phyloP scores from a whole-genome alignment of 2,329 filamentous ascomycete genomes.

The Ceratocystis variospora region DNA sequence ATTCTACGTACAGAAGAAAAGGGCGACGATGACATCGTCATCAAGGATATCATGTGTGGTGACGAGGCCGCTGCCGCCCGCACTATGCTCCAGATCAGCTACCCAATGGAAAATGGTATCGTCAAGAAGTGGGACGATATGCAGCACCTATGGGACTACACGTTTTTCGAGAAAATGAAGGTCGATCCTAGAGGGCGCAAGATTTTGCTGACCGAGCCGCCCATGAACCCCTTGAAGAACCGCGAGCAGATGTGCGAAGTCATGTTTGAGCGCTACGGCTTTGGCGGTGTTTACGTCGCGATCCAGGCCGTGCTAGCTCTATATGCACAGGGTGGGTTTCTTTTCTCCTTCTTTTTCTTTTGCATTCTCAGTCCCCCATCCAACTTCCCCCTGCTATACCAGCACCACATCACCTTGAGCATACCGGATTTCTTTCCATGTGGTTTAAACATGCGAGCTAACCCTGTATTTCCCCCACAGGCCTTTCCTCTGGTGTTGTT shows the following conservation, averaged over 20 bases:
- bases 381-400: neutral
- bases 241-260: slow-evolving; percentile 96
- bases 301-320: slow-evolving; percentile 93
- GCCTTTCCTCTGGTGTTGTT: slow-evolving; percentile 85
- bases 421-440: neutral
- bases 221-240: slow-evolving; percentile 95
- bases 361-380: neutral
- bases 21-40: slow-evolving; percentile 47
- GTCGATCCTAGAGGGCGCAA: slow-evolving; percentile 83
- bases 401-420: no score
- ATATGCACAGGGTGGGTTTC: slow-evolving; percentile 71
- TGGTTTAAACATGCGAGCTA: neutral
- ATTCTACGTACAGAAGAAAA: slow-evolving; percentile 93
- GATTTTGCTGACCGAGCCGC: slow-evolving; percentile 92
- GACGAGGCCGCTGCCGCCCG: slow-evolving; percentile 92
- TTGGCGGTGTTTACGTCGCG: slow-evolving; percentile 93
- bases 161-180: slow-evolving; percentile 93
- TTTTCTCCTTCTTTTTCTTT: neutral
- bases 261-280: slow-evolving; percentile 96
- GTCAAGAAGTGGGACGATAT: slow-evolving; percentile 99
- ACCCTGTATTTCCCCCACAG: slow-evolving; percentile 29
- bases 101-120: slow-evolving; percentile 99
- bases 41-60: slow-evolving; percentile 99
- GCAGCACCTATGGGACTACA: slow-evolving; percentile 99
- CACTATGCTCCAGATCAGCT: slow-evolving; percentile 96